Base-by-base conservation (phyloP, 2,329 filamentous ascomycete species). In the Aspergillus transmontanensis region DNA sequence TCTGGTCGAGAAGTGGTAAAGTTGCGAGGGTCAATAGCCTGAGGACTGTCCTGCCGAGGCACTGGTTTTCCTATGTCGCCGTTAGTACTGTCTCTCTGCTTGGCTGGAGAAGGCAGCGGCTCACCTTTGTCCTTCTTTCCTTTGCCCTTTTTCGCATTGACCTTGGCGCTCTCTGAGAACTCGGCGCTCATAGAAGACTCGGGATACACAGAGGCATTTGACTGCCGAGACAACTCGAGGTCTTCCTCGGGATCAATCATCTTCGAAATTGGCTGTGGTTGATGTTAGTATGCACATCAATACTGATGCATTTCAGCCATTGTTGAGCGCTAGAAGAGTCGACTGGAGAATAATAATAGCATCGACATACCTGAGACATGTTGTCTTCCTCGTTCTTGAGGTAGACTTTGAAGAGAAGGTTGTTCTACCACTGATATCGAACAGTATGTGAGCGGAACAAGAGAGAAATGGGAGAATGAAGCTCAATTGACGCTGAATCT, bases 11-110 rank as follows among this genome's bases (percentile, higher is more conserved):
- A 60, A 23, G 36, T 41, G 16, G 67, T 68, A 4, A 39, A 39
- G 54, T 68, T 69, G 12, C 57, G 61, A 50, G 64, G 58, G 28
- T 69, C 61, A 2, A 51, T 61, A 2, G 59, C 64, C 3, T 53
- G 43, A 9, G 60, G 56, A 21, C 63, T 67, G 36, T 67, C 65
- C 43, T 67, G 63, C 28, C 65, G 53, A 11, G 66, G 65, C 1
- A 63, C 58, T 19, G 46, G 45, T 30, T 43, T 53, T 5, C 21
- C 58, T 61, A 19, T 39, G 11, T 7, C 21, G 21, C 14, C 11
- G 10, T 23, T 5, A 19, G 41, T 62, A 16, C 30, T 60, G 48
- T 39, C 23, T 48, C 11, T 32, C 26, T 26, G 2, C 19, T 41
- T 9, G 7, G 16, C 28, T 36, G 6, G 10, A 10, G 32, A 14